Percentiles rank a stretch among this genome's conserved stretches.
Conservation (phyloP, 768 basidiomycete genomes). For the Leccinum disarticulatum region DNA sequence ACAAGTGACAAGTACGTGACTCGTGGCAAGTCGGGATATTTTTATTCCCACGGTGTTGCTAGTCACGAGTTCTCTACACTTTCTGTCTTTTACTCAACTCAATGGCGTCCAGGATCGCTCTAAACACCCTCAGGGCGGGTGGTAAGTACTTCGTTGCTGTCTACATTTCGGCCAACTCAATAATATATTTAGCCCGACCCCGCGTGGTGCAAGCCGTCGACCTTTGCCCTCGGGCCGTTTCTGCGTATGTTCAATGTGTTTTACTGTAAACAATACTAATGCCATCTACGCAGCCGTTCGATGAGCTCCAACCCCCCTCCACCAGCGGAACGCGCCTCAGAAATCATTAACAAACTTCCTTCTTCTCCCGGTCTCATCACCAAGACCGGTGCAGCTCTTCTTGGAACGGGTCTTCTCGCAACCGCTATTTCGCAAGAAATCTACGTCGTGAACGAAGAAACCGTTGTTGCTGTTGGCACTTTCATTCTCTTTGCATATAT, state of each 20-base stretch:
- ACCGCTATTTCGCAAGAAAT: conserved; percentile 96
- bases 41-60: conserved; percentile 29
- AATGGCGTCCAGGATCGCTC: conserved; percentile 74
- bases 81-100: conserved; percentile 7
- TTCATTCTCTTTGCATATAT: conserved; percentile 80
- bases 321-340: conserved; percentile 83
- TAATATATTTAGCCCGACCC: conserved; percentile 46
- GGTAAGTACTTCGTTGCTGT: conserved; percentile 37
- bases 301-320: conserved; percentile 68
- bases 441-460: conserved; percentile 97
- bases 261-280: conserved; percentile 9
- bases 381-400: conserved; percentile 91
- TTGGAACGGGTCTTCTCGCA: conserved; percentile 86
- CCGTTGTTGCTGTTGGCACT: conserved; percentile 82
- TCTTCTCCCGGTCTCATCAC: conserved; percentile 86
- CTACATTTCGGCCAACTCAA: not conserved
- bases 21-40: conserved; percentile 33
- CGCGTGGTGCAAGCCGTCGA: conserved; percentile 37
- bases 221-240: conserved; percentile 42
- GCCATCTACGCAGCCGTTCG: conserved; percentile 49
- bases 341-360: conserved; percentile 86
- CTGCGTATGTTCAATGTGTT: conserved; percentile 41
- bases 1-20: not conserved
- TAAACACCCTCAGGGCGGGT: conserved; percentile 61
- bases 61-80: conserved; percentile 10